Conservation (phyloP, 1,139 yeast genomes). For the Candida tropicalis region DNA sequence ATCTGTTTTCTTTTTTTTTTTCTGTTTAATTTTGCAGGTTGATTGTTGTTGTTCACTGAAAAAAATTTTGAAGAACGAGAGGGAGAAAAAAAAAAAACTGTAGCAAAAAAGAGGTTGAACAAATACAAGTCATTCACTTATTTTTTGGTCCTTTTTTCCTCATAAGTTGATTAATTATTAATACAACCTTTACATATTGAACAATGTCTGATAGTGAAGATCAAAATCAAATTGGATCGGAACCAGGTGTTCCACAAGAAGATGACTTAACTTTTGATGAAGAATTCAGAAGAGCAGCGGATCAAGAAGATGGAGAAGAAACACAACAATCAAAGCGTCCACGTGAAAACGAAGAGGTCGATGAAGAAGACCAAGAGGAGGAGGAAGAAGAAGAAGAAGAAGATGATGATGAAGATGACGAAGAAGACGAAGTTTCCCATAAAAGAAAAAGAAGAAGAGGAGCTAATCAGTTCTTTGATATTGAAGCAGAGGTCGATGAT, state of each 20-base stretch:
- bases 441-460: conserved; percentile 64
- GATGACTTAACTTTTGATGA: conserved; percentile 18
- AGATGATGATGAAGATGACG: conserved; percentile 57
- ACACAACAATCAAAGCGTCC: conserved; percentile 2
- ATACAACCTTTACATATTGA: conserved; percentile 1
- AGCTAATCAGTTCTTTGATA: conserved; percentile 93
- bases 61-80: neutral
- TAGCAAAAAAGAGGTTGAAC: conserved; percentile 1
- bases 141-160: too few species aligned
- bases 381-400: conserved; percentile 67
- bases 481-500: conserved; percentile 98
- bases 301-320: conserved; percentile 12
- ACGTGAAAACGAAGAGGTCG: conserved; percentile 5
- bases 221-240: conserved; percentile 1
- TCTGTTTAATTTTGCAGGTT: neutral
- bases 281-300: conserved; percentile 17
- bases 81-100: conserved; percentile 2
- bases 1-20: too few species aligned
- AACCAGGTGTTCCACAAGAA: conserved; percentile 8
- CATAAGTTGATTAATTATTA: neutral
- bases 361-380: conserved; percentile 28
- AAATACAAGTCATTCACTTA: neutral
- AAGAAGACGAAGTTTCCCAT: conserved; percentile 44
- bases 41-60: neutral
- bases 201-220: conserved; percentile 13